Conservation (phyloP, 805 yeast genomes). For the Spathaspora arborariae region DNA sequence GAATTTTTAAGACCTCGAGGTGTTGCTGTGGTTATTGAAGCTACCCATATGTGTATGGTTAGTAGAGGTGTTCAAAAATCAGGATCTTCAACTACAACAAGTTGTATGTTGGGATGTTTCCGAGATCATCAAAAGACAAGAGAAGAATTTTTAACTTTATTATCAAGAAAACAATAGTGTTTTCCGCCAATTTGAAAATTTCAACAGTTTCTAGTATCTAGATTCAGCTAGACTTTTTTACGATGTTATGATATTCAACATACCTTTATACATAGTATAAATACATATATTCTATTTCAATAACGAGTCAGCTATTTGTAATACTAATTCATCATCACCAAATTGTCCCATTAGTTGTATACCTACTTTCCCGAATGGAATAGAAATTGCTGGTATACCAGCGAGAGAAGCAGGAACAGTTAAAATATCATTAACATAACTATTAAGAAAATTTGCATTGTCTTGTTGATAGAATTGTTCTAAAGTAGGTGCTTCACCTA, state of each 20-base stretch:
- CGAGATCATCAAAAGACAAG: slow-evolving; percentile 91
- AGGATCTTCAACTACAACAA: slow-evolving; percentile 88
- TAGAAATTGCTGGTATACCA: slow-evolving; percentile 79
- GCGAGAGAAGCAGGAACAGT: slow-evolving; percentile 91
- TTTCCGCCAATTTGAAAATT: slow-evolving; percentile 8
- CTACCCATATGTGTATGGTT: slow-evolving; percentile 99
- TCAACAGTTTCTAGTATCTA: too few relatives aligned
- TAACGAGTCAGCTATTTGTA: slow-evolving; percentile 30
- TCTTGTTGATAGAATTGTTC: slow-evolving; percentile 36
- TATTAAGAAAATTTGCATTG: slow-evolving; percentile 46
- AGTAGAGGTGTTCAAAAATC: slow-evolving; percentile 96
- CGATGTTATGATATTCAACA: slow-evolving; percentile 35
- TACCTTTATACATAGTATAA: slow-evolving; percentile 6
- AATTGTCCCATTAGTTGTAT: slow-evolving; percentile 82
- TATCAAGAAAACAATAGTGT: slow-evolving; percentile 50
- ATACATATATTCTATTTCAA: neutral
- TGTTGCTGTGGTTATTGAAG: slow-evolving; percentile 97
- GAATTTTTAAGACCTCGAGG: slow-evolving; percentile 93
- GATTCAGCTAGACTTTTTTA: slow-evolving; percentile 1
- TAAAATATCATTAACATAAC: slow-evolving; percentile 76
- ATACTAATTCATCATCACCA: slow-evolving; percentile 70
- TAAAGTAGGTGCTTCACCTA: slow-evolving; percentile 51
- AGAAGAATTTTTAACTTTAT: slow-evolving; percentile 85
- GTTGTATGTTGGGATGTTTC: slow-evolving; percentile 97
- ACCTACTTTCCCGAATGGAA: slow-evolving; percentile 65